Evolutionary conservation across 495 filamentous ascomycete genomes (phyloP), one percentile per base, ranked within the genome.

Genomic region (Neurospora sp.): DNA sequence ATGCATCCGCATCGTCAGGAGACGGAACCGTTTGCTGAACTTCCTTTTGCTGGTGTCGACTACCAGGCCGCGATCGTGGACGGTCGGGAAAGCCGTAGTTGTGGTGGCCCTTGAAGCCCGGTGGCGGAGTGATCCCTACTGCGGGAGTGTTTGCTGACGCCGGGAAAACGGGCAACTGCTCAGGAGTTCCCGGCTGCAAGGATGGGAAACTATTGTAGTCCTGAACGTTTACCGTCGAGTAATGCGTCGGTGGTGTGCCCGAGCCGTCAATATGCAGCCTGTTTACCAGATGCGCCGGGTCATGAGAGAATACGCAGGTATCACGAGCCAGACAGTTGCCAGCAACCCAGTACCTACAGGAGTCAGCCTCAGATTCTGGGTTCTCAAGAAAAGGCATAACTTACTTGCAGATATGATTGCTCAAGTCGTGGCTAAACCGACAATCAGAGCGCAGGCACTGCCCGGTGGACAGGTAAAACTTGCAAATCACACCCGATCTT

Each of bases 361-460:
- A 41, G 72, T 81, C 74, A 83, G 80, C 44, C 80, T 75, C 59
- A 72, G 40, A 45, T 70, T 39, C 20, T 17, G 40, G 37, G 40
- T 40, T 70, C 1, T 68, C 37, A 70, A 70, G 70, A 69, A 20
- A 35, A 42, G 9, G 20, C 53, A n/a, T 39, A 39, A 91, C 93
- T 86, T 86, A 98, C 91, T 98, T 99, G 94, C 96, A 99, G 72
- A 99, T 89, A 74, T 97, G 96, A 75, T 90, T 95, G 74, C 93
- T 97, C 40, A 96, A 84, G 78, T 99, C 96, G 82, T 99, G 96
- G 74, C 94, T 97, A 82, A 98, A 99, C 69, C 94, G 90, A 76
- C 96, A 99, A 78, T 99, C 96, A 69, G 95, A 95, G 40, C 96
- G 89, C 40, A 97, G 89, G 77, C 96, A 99, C 78, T 93, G 90